A percentile compares a stretch with the other conserved stretches of the same genome.
These are phyloP conservation scores for Erysiphe pulchra DNA, from an alignment of 2,329 filamentous ascomycete species.

Conservation along the genomic window DNA sequence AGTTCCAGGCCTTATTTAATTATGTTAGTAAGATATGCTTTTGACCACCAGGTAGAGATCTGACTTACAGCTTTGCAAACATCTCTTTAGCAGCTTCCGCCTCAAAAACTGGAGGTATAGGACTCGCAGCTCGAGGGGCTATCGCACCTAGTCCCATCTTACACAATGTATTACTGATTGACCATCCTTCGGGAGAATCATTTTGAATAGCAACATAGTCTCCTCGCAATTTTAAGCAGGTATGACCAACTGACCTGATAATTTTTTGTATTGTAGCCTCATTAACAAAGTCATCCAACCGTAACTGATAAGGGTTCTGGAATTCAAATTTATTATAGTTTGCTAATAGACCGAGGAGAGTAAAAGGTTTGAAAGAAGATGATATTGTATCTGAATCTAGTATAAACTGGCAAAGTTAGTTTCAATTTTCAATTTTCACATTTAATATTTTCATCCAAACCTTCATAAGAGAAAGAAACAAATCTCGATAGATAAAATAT, in stretches of 20 bases:
- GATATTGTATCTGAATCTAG: slow-evolving; percentile 46
- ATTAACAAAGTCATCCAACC: slow-evolving; percentile 87
- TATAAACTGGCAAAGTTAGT: slow-evolving; percentile 32
- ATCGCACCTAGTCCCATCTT: slow-evolving; percentile 67
- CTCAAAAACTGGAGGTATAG: slow-evolving; percentile 35
- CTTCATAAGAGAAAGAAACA: slow-evolving; percentile 90
- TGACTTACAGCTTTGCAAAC: slow-evolving; percentile 50
- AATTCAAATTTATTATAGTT: slow-evolving; percentile 99
- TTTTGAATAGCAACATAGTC: slow-evolving; percentile 72
- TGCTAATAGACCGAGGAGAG: slow-evolving; percentile 60
- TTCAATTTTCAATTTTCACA: not conserved
- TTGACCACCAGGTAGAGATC: not conserved
- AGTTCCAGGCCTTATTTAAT: slow-evolving; percentile 36
- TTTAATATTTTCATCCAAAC: slow-evolving; percentile 20
- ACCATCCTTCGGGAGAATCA: slow-evolving; percentile 78
- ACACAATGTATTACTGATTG: slow-evolving; percentile 49
- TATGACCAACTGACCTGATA: slow-evolving; percentile 46
- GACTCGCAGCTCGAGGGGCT: slow-evolving; percentile 39
- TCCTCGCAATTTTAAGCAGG: slow-evolving; percentile 40
- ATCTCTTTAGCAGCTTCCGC: slow-evolving; percentile 60
- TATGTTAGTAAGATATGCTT: slow-evolving; percentile 5
- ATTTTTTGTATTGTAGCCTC: slow-evolving; percentile 67
- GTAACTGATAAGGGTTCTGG: slow-evolving; percentile 81
- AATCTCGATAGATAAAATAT: slow-evolving; percentile 81
- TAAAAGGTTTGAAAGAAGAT: slow-evolving; percentile 47